phyloP scores from a whole-genome alignment of 352 stramenopile species.

The Phytopythium aichiense region DNA sequence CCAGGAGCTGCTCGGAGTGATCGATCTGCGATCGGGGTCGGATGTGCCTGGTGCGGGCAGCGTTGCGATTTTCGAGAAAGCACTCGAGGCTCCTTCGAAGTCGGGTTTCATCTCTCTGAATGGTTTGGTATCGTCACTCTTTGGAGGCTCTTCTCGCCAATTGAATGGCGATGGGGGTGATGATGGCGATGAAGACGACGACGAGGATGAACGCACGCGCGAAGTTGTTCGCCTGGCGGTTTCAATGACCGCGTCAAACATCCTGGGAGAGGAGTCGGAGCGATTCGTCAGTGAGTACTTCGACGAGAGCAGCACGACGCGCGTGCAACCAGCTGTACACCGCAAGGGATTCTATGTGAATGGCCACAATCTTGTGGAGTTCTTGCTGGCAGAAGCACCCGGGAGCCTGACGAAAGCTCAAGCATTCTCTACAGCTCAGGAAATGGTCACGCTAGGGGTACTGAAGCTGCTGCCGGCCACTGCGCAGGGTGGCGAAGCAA shows the following conservation, averaged over 20 bases:
- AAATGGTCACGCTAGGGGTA: constrained; percentile 70
- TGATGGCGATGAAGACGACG: constrained; percentile 41
- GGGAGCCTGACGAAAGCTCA: constrained; percentile 53
- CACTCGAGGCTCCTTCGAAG: constrained; percentile 39
- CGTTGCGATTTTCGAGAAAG: constrained; percentile 83
- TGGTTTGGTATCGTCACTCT: constrained; percentile 76
- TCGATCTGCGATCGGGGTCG: constrained; percentile 67
- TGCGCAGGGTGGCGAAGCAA: constrained; percentile 11
- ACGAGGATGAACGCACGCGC: constrained; percentile 47
- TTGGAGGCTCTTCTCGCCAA: constrained; percentile 53
- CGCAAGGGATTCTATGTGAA: constrained; percentile 78
- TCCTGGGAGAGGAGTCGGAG: constrained; percentile 60
- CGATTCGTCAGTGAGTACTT: constrained; percentile 45
- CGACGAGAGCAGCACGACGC: constrained; percentile 17
- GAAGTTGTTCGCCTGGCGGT: constrained; percentile 64
- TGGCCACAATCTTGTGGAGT: constrained; percentile 69
- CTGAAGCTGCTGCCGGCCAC: constrained; percentile 30
- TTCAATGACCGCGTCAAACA: constrained; percentile 63
- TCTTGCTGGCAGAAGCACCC: constrained; percentile 53
- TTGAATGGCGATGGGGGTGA: constrained; percentile 14
- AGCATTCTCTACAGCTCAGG: constrained; percentile 64
- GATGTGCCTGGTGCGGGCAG: constrained; percentile 67
- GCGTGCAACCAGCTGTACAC: constrained; percentile 24
- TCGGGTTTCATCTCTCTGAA: constrained; percentile 79
- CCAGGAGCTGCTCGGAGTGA: constrained; percentile 79